Conservation (phyloP, 805 yeast genomes). For the Blastobotrys robertii region DNA sequence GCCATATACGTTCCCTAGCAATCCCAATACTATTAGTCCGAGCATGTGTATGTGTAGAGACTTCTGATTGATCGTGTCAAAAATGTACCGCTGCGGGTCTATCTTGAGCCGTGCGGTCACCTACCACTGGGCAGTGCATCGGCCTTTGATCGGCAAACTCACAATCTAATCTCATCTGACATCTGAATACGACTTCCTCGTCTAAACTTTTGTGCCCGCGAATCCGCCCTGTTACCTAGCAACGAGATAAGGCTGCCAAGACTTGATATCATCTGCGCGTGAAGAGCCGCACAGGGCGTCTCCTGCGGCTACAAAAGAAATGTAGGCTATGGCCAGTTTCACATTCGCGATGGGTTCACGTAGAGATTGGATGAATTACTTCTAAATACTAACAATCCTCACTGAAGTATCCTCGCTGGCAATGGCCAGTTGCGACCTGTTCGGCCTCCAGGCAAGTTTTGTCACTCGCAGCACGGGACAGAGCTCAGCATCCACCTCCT, state of each 20-base stretch:
- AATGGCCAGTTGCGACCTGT: conserved; percentile 38
- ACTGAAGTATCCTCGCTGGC: conserved; percentile 61
- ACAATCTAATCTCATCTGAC: background rate
- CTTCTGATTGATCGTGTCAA: background rate
- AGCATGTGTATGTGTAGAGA: conserved; percentile 4
- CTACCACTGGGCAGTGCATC: too few species aligned
- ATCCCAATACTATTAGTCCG: background rate
- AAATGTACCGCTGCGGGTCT: background rate
- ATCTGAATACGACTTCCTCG: background rate
- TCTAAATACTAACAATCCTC: conserved; percentile 25
- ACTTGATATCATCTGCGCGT: too few species aligned
- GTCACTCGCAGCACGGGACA: conserved; percentile 58
- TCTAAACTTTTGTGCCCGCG: too few species aligned
- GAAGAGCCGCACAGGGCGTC: too few species aligned
- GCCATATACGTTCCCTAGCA: background rate
- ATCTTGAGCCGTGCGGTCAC: background rate
- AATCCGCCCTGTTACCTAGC: background rate
- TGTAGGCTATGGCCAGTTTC: too few species aligned
- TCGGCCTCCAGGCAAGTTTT: conserved; percentile 47
- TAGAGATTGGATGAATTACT: too few species aligned
- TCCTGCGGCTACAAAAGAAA: too few species aligned
- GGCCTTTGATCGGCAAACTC: background rate
- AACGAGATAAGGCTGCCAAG: too few species aligned
- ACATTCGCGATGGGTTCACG: background rate
- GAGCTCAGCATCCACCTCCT: conserved; percentile 44